A percentile compares a stretch with the other conserved stretches of the same genome.
Evolutionary conservation across 2,329 filamentous ascomycete genomes (phyloP).

Genomic region (Arthrobotrys sphaeroides): DNA sequence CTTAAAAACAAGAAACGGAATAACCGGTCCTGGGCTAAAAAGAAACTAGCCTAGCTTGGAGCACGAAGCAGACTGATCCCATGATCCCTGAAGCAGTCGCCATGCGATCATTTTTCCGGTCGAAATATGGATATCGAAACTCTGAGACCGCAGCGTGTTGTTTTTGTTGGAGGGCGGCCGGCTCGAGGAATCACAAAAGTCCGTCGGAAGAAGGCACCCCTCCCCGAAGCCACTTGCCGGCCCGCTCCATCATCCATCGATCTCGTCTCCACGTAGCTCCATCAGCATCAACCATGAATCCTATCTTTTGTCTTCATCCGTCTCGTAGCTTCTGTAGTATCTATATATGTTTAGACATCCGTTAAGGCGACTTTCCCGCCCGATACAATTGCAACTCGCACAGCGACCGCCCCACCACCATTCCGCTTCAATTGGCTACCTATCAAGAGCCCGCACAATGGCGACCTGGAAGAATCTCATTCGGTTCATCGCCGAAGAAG

Average conservation of each 20-base stretch:
- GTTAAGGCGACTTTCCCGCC: constrained; percentile 1
- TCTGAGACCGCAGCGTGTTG: too few relatives aligned
- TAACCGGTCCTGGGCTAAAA: too few relatives aligned
- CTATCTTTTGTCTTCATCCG: background rate
- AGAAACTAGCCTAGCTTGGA: too few relatives aligned
- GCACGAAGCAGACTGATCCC: too few relatives aligned
- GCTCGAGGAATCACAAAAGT: constrained; percentile 29
- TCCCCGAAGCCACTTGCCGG: constrained; percentile 42
- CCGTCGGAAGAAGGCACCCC: constrained; percentile 11
- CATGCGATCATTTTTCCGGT: too few relatives aligned
- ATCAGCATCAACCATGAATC: background rate
- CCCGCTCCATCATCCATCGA: background rate
- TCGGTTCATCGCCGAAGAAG: constrained; percentile 63
- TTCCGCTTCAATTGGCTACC: background rate
- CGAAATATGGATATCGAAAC: too few relatives aligned
- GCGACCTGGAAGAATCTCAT: constrained; percentile 62
- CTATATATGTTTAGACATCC: constrained; percentile 39
- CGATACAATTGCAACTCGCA: background rate
- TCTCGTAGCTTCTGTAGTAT: background rate
- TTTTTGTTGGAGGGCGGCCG: too few relatives aligned
- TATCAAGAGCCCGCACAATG: constrained; percentile 8
- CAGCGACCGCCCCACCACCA: background rate
- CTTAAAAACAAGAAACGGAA: too few relatives aligned
- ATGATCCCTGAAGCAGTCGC: too few relatives aligned
- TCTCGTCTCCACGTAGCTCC: background rate